Evolutionary conservation across 2,329 filamentous ascomycete genomes (phyloP).

Genomic region (Cyanodermella asteris): DNA sequence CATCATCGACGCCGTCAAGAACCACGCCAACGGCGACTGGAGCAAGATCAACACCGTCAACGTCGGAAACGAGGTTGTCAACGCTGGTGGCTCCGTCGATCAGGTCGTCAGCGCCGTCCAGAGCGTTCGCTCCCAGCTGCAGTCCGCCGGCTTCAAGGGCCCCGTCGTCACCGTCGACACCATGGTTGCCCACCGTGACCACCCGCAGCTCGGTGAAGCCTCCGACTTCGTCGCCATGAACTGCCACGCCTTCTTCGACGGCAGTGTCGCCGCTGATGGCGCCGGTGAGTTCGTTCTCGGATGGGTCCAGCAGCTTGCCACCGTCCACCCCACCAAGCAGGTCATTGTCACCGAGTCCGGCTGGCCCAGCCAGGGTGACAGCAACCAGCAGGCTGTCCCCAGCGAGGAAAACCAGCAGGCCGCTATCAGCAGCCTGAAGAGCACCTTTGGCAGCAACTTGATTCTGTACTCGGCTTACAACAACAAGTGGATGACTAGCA

Average conservation of each 20-base stretch:
- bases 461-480: conserved; percentile 65
- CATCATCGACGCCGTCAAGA: conserved; percentile 36
- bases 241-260: conserved; percentile 66
- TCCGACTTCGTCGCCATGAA: conserved; percentile 69
- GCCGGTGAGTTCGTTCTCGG: conserved; percentile 46
- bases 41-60: conserved; percentile 45
- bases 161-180: conserved; percentile 66
- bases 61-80: conserved; percentile 63
- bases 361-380: conserved; percentile 50
- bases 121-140: conserved; percentile 34
- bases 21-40: conserved; percentile 48
- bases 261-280: conserved; percentile 31
- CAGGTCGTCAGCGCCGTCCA: conserved; percentile 37
- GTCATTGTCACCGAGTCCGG: conserved; percentile 64
- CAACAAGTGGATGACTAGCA: conserved; percentile 64
- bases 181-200: conserved; percentile 40
- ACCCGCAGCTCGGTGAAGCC: conserved; percentile 47
- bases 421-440: conserved; percentile 44
- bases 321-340: conserved; percentile 32
- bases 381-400: conserved; percentile 49
- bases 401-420: conserved; percentile 40
- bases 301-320: conserved; percentile 27
- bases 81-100: conserved; percentile 28
- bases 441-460: conserved; percentile 33
- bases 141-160: conserved; percentile 43